phyloP scores from a whole-genome alignment of 2,329 filamentous ascomycete species.

The Ceratocystis lukuohia region DNA sequence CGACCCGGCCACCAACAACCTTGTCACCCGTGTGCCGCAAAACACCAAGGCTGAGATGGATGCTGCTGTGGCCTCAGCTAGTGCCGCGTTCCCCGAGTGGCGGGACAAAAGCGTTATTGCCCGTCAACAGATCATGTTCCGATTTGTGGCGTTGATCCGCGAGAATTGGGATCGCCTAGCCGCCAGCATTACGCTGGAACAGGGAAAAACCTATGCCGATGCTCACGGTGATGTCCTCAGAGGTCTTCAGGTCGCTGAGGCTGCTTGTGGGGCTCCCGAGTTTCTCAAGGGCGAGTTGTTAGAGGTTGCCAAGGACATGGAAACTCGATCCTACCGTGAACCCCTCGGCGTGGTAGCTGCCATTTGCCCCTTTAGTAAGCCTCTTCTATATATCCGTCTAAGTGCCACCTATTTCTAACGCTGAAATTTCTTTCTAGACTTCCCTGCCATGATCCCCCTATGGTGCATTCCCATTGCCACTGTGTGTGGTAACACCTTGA shows the following conservation, averaged over 20 bases:
- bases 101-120: conserved; percentile 56
- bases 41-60: conserved; percentile 65
- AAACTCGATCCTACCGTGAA: conserved; percentile 70
- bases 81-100: conserved; percentile 65
- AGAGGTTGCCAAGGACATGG: conserved; percentile 82
- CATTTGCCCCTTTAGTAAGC: conserved; percentile 75
- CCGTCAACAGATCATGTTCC: conserved; percentile 78
- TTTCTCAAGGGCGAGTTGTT: conserved; percentile 72
- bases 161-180: conserved; percentile 78
- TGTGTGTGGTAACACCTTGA: conserved; percentile 68
- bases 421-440: conserved; percentile 40
- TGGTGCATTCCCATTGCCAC: conserved; percentile 81
- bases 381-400: background rate
- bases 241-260: conserved; percentile 74
- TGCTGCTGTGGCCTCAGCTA: conserved; percentile 60
- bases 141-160: conserved; percentile 63
- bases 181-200: conserved; percentile 74
- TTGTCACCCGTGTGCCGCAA: conserved; percentile 71
- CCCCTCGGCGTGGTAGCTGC: conserved; percentile 68
- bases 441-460: conserved; percentile 85
- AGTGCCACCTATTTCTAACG: too few relatives aligned
- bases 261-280: conserved; percentile 65
- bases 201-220: conserved; percentile 79
- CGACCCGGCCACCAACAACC: conserved; percentile 75
- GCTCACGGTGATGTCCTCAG: conserved; percentile 69